Evolutionary conservation across 192 early-diverging fungal species (phyloP).

Genomic region (Coemansia sp.): DNA sequence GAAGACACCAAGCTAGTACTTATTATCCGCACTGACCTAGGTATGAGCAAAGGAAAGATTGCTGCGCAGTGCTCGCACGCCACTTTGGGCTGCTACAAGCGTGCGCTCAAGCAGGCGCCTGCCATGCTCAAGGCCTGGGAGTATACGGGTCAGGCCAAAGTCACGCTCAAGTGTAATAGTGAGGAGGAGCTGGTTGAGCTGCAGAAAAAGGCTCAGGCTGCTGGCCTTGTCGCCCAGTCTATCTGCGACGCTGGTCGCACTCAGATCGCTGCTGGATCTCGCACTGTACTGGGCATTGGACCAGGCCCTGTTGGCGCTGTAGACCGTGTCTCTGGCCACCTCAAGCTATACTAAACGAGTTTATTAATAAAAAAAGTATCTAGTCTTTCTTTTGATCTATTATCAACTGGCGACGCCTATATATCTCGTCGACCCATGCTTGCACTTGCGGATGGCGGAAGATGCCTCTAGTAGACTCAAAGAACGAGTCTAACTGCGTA

Average conservation of each 20-base stretch:
- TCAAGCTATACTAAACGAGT: slow-evolving; percentile 55
- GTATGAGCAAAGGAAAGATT: slow-evolving; percentile 94
- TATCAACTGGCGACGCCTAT: slow-evolving; percentile 29
- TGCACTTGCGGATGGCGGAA: slow-evolving; percentile 84
- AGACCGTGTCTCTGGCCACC: slow-evolving; percentile 59
- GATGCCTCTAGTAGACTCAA: slow-evolving; percentile 76
- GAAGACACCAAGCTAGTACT: slow-evolving; percentile 80
- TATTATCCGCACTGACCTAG: slow-evolving; percentile 84
- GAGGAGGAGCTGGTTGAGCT: slow-evolving; percentile 69
- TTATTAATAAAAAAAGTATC: not conserved
- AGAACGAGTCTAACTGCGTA: slow-evolving; percentile 74
- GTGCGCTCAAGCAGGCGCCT: slow-evolving; percentile 55
- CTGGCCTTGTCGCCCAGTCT: slow-evolving; percentile 52
- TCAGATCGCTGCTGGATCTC: slow-evolving; percentile 80
- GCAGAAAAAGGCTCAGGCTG: slow-evolving; percentile 19
- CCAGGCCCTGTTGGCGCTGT: slow-evolving; percentile 67
- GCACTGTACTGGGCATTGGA: slow-evolving; percentile 93
- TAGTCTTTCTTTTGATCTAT: slow-evolving; percentile 5
- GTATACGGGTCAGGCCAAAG: slow-evolving; percentile 79
- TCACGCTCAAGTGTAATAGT: slow-evolving; percentile 74
- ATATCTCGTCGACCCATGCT: slow-evolving; percentile 83
- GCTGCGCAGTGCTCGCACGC: slow-evolving; percentile 97
- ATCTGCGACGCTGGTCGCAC: slow-evolving; percentile 88
- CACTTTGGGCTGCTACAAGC: slow-evolving; percentile 81
- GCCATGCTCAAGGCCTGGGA: slow-evolving; percentile 69